A percentile compares a stretch with the other conserved stretches of the same genome.
Conservation (phyloP, 768 basidiomycete genomes). For the Tephrocybe sp. region DNA sequence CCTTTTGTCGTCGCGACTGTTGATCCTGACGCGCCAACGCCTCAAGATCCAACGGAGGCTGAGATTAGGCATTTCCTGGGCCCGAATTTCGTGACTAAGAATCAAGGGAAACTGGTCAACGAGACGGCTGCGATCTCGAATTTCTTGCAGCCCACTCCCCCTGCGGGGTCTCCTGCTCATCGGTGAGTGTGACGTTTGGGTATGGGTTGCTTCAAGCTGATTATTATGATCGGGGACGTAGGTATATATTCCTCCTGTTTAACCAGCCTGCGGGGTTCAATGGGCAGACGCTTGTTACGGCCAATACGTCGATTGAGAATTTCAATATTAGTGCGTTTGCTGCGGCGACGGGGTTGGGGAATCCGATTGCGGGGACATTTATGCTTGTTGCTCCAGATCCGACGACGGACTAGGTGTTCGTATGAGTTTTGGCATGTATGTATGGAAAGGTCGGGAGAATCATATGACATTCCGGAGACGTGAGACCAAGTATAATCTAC, state of each 20-base stretch:
- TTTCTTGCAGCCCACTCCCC: slow-evolving; percentile 40
- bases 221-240: not conserved
- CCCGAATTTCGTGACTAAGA: slow-evolving; percentile 36
- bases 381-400: slow-evolving; percentile 38
- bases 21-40: slow-evolving; percentile 53
- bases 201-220: too few species aligned
- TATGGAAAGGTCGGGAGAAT: too few species aligned
- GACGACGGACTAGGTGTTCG: not conserved
- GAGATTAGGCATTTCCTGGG: slow-evolving; percentile 50
- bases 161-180: slow-evolving; percentile 40
- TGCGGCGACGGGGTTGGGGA: slow-evolving; percentile 35
- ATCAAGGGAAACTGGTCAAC: slow-evolving; percentile 30
- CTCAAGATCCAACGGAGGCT: slow-evolving; percentile 35
- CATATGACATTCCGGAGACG: too few species aligned
- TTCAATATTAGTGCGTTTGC: slow-evolving; percentile 30
- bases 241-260: slow-evolving; percentile 29
- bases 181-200: slow-evolving; percentile 35
- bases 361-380: slow-evolving; percentile 47
- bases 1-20: slow-evolving; percentile 46
- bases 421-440: too few species aligned
- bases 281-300: slow-evolving; percentile 34
- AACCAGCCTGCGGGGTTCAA: slow-evolving; percentile 39
- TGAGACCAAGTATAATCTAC: too few species aligned
- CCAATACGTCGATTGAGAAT: slow-evolving; percentile 27
- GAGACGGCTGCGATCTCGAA: slow-evolving; percentile 37